Conservation (phyloP, 805 yeast species). For the Vanderwaltozyma yarrowii region DNA sequence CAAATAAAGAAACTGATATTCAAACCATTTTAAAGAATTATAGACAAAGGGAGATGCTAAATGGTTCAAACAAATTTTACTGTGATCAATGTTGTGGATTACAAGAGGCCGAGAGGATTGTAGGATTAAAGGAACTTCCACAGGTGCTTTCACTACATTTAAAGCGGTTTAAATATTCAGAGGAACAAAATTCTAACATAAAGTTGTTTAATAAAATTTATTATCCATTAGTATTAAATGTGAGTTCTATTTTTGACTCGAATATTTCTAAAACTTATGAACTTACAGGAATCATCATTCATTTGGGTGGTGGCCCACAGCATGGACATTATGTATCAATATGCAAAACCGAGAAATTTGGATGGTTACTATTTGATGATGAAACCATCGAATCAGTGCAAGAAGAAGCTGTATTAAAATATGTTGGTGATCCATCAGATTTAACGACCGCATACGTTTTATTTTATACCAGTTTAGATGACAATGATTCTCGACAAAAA, state of each 20-base stretch:
- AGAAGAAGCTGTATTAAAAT: conserved; percentile 70
- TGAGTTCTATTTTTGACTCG: conserved; percentile 41
- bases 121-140: conserved; percentile 70
- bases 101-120: conserved; percentile 89
- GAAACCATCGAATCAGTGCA: conserved; percentile 87
- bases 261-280: conserved; percentile 55
- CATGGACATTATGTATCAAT: conserved; percentile 93
- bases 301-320: conserved; percentile 95
- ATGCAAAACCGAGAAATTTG: conserved; percentile 63
- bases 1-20: conserved; percentile 60
- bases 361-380: conserved; percentile 93
- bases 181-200: conserved; percentile 66
- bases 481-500: neutral
- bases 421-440: conserved; percentile 82
- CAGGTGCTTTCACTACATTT: conserved; percentile 72
- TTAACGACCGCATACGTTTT: conserved; percentile 86
- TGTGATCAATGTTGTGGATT: conserved; percentile 85
- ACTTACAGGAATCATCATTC: conserved; percentile 78
- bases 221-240: conserved; percentile 64
- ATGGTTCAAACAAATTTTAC: conserved; percentile 81
- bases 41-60: conserved; percentile 74
- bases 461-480: conserved; percentile 56
- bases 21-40: conserved; percentile 39
- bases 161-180: conserved; percentile 87
- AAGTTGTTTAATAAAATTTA: conserved; percentile 79